Evolutionary conservation across 192 early-diverging fungal species (phyloP).

Genomic region (Radiomyces spectabilis): DNA sequence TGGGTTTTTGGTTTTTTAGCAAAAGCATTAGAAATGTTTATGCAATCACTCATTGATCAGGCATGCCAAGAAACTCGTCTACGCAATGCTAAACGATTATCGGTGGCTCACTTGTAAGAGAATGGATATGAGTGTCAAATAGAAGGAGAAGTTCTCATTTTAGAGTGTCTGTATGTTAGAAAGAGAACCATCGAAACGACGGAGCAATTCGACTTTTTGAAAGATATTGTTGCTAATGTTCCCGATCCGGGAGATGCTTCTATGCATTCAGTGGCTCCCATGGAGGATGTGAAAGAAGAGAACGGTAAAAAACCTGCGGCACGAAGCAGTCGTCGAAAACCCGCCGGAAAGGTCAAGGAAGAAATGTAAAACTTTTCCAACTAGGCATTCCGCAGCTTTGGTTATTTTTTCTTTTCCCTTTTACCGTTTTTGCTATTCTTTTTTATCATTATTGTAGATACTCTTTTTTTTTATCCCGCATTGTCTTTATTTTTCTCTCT

Average conservation of each 20-base stretch:
- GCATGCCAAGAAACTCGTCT: constrained; percentile 74
- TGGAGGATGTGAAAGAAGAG: constrained; percentile 10
- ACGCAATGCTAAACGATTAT: constrained; percentile 76
- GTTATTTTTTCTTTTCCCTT: no score
- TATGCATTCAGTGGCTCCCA: not conserved
- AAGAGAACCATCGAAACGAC: constrained; percentile 75
- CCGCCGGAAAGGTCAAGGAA: no score
- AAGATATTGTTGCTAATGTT: constrained; percentile 76
- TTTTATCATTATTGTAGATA: no score
- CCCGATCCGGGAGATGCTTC: constrained; percentile 51
- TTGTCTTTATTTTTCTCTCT: no score
- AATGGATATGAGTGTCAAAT: no score
- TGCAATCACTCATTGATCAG: constrained; percentile 87
- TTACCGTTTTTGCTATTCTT: no score
- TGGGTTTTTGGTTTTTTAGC: constrained; percentile 48
- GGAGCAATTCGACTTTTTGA: constrained; percentile 92
- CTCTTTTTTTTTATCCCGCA: not conserved
- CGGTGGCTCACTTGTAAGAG: constrained; percentile 78
- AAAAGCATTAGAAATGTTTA: constrained; percentile 93
- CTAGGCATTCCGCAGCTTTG: no score
- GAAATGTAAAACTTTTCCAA: no score
- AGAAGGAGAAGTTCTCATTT: not conserved
- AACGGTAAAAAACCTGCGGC: no score
- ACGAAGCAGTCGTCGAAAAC: no score
- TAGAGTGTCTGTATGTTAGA: constrained; percentile 24